phyloP scores from a whole-genome alignment of 2,329 filamentous ascomycete species.

The Tetracladium maxilliforme region DNA sequence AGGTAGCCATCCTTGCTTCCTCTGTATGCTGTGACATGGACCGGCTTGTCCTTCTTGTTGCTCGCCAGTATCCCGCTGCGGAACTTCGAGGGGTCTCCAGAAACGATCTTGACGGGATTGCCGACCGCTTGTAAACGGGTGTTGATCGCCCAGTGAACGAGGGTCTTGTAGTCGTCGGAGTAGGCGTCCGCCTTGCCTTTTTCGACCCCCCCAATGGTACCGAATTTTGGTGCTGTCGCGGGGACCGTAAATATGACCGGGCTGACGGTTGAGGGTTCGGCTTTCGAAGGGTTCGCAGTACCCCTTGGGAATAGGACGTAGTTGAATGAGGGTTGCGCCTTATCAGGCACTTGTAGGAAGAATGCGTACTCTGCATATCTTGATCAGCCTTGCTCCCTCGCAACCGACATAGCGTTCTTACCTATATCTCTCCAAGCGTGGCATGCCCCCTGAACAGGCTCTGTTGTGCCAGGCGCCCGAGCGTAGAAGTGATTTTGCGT shows the following conservation, averaged over 20 bases:
- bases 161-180: constrained; percentile 40
- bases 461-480: constrained; percentile 31
- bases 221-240: constrained; percentile 43
- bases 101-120: constrained; percentile 26
- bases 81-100: constrained; percentile 40
- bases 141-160: constrained; percentile 46
- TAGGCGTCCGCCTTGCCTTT: constrained; percentile 33
- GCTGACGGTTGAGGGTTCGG: constrained; percentile 27
- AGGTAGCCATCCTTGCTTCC: constrained; percentile 55
- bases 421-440: constrained; percentile 49
- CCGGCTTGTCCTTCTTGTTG: constrained; percentile 45
- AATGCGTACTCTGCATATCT: constrained; percentile 38
- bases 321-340: constrained; percentile 49
- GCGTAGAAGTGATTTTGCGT: constrained; percentile 45
- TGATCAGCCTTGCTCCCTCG: constrained; percentile 1
- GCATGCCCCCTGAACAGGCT: constrained; percentile 35
- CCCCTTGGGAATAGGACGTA: constrained; percentile 44
- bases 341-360: constrained; percentile 50
- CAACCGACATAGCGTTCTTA: constrained; percentile 15
- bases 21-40: constrained; percentile 51
- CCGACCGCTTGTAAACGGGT: constrained; percentile 32
- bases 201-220: constrained; percentile 35
- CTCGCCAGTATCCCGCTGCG: constrained; percentile 39
- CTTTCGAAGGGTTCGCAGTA: constrained; percentile 33
- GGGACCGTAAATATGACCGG: constrained; percentile 52